Conservation (phyloP, 2,329 filamentous ascomycete genomes). For the Aquanectria penicillioides region DNA sequence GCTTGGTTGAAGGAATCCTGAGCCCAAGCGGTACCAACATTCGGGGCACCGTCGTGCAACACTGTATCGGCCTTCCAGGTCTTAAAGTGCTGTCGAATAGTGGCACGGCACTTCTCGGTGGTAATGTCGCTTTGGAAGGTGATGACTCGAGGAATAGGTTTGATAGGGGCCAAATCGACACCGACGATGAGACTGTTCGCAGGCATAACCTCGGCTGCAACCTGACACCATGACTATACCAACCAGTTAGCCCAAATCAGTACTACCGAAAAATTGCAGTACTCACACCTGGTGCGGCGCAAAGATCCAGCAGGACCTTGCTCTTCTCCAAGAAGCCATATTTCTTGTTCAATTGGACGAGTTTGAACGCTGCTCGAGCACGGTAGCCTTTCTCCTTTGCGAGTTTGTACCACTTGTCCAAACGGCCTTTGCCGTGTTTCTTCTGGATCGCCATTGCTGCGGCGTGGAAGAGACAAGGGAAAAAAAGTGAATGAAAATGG, state of each 20-base stretch:
- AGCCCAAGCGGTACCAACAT: constrained; percentile 97
- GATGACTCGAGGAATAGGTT: constrained; percentile 92
- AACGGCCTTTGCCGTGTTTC: constrained; percentile 97
- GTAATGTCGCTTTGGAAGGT: constrained; percentile 98
- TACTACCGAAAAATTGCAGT: background rate
- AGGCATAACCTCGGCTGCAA: constrained; percentile 95
- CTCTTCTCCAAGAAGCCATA: constrained; percentile 98
- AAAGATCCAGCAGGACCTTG: constrained; percentile 96
- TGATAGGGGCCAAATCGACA: constrained; percentile 94
- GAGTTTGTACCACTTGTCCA: constrained; percentile 99
- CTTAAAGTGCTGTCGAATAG: constrained; percentile 89
- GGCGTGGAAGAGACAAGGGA: constrained; percentile 12
- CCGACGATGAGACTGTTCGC: constrained; percentile 89
- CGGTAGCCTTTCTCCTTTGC: constrained; percentile 98
- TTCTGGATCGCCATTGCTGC: constrained; percentile 90
- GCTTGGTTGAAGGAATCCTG: constrained; percentile 99
- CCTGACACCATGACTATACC: constrained; percentile 88
- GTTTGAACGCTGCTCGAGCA: constrained; percentile 95
- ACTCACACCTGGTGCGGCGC: constrained; percentile 89
- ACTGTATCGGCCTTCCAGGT: constrained; percentile 97
- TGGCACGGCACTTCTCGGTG: constrained; percentile 93
- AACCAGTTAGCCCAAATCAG: constrained; percentile 39
- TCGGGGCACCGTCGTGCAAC: constrained; percentile 95
- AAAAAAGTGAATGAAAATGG: constrained; percentile 6
- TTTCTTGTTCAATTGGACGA: constrained; percentile 98